These are phyloP conservation scores for Schwanniomyces yamadae DNA, from an alignment of 805 yeast species.

Conservation along the genomic window DNA sequence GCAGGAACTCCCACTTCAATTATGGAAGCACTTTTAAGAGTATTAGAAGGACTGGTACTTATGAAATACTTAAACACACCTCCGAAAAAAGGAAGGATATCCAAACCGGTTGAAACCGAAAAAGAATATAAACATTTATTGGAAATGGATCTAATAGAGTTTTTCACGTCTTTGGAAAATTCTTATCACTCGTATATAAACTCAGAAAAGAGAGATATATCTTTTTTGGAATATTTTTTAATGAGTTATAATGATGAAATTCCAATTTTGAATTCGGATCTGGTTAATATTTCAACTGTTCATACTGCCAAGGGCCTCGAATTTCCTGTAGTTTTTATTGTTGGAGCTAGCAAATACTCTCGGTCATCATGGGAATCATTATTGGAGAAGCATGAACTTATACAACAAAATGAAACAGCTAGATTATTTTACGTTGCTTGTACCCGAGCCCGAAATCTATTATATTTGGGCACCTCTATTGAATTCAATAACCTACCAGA, in stretches of 20 bases:
- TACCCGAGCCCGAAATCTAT: constrained; percentile 57
- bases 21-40: constrained; percentile 27
- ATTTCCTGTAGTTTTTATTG: constrained; percentile 64
- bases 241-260: constrained; percentile 39
- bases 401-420: constrained; percentile 26
- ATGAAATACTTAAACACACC: constrained; percentile 20
- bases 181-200: constrained; percentile 13
- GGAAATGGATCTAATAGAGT: constrained; percentile 14
- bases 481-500: constrained; percentile 7
- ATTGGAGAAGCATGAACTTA: constrained; percentile 4
- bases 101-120: constrained; percentile 6
- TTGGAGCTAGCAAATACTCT: constrained; percentile 10
- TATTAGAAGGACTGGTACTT: constrained; percentile 35
- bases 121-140: constrained; percentile 10
- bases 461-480: constrained; percentile 32
- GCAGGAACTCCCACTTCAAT: constrained; percentile 34
- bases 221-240: constrained; percentile 42
- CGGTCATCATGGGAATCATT: constrained; percentile 15
- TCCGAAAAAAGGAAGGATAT: not conserved
- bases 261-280: constrained; percentile 23
- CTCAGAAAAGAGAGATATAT: constrained; percentile 7
- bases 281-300: constrained; percentile 61
- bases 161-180: constrained; percentile 19
- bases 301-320: constrained; percentile 77
- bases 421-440: constrained; percentile 61